Percentiles rank a stretch among this genome's conserved stretches.
Conservation (phyloP, 2,329 filamentous ascomycete genomes). For the Diaporthe citrichinensis region DNA sequence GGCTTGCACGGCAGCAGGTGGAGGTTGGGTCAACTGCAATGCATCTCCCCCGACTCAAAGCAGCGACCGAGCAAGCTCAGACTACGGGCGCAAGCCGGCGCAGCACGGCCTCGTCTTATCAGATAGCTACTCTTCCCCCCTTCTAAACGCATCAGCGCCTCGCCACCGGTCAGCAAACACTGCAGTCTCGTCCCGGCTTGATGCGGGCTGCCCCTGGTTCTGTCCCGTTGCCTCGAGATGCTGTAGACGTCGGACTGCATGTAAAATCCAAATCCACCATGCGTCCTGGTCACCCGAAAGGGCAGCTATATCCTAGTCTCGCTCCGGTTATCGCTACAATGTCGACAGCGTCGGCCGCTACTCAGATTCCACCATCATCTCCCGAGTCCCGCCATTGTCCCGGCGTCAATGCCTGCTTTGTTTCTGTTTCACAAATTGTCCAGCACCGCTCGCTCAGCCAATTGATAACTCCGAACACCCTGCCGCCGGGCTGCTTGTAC, state of each 20-base stretch:
- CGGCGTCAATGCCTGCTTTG: conserved; percentile 26
- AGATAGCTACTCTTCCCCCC: not conserved
- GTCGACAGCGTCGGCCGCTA: conserved; percentile 3
- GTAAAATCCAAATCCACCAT: not conserved
- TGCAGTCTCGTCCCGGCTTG: conserved; percentile 15
- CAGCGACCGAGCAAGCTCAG: conserved; percentile 12
- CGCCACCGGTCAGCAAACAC: conserved; percentile 18
- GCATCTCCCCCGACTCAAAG: conserved; percentile 10
- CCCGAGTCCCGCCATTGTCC: conserved; percentile 18
- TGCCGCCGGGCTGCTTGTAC: not conserved
- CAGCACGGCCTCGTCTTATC: conserved; percentile 18
- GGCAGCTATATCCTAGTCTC: conserved; percentile 9
- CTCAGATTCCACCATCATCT: conserved; percentile 17
- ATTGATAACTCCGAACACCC: conserved; percentile 1
- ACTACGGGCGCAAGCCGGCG: not conserved
- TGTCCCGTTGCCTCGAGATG: conserved; percentile 3
- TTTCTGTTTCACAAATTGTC: conserved; percentile 8
- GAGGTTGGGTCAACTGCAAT: conserved; percentile 1
- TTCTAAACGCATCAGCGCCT: not conserved
- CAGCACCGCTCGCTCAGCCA: conserved; percentile 3
- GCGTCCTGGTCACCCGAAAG: conserved; percentile 4
- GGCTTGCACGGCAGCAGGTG: conserved; percentile 19
- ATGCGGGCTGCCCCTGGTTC: conserved; percentile 12
- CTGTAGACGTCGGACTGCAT: conserved; percentile 18
- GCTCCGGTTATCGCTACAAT: conserved; percentile 30